Evolutionary conservation across 345 rosid genomes (phyloP).

Genomic region (Dovyalis caffra): DNA sequence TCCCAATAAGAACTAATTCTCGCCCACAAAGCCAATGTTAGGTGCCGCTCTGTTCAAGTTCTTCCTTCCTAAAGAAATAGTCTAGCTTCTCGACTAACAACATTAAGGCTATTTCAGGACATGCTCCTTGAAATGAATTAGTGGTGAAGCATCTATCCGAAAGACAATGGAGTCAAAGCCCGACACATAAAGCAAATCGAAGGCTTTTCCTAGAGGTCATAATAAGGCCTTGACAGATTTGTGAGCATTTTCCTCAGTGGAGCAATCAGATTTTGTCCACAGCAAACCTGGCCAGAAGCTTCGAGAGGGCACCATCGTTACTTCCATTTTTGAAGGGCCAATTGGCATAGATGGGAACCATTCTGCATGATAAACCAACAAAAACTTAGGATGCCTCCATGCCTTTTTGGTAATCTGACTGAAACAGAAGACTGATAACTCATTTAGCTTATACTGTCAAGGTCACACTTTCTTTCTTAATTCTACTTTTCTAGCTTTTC

Average conservation of each 20-base stretch:
- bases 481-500: constrained; percentile 90
- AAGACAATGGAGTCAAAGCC: constrained; percentile 49
- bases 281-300: constrained; percentile 98
- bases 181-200: constrained; percentile 98
- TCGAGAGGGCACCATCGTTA: constrained; percentile 99
- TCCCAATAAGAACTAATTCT: too few relatives aligned
- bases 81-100: constrained; percentile 7
- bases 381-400: constrained; percentile 11
- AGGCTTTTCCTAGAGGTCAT: constrained; percentile 98
- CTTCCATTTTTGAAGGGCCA: constrained; percentile 89
- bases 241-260: constrained; percentile 97
- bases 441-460: constrained; percentile 91
- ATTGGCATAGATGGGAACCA: constrained; percentile 97
- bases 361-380: constrained; percentile 48
- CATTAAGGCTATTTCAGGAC: too few relatives aligned
- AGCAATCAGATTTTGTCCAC: constrained; percentile 98
- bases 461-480: constrained; percentile 98
- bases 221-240: constrained; percentile 71
- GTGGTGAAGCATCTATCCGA: constrained; percentile 7
- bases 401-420: constrained; percentile 2
- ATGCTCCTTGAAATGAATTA: constrained; percentile 20
- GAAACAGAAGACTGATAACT: constrained; percentile 14
- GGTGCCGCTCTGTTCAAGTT: background rate
- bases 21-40: too few relatives aligned
- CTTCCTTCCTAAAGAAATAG: constrained; percentile 13